phyloP scores from a whole-genome alignment of 2,329 filamentous ascomycete species.

The Venturia asperata region DNA sequence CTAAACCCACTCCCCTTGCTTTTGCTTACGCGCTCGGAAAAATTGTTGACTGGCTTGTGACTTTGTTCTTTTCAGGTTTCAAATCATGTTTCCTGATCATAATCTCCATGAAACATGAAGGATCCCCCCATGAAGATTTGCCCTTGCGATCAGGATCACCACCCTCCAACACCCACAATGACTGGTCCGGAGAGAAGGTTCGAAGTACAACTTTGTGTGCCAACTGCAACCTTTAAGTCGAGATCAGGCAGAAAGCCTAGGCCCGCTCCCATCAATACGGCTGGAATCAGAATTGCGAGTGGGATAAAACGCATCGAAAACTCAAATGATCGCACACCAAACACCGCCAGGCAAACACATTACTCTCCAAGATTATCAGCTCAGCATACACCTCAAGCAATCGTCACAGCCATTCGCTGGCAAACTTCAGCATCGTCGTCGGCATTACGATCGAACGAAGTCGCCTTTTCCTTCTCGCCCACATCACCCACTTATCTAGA shows the following conservation, averaged over 20 bases:
- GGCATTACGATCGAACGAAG: not conserved
- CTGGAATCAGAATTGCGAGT: not conserved
- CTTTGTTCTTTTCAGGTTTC: not conserved
- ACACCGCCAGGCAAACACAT: not conserved
- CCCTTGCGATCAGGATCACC: not conserved
- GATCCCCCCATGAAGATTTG: not conserved
- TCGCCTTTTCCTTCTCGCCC: conserved; percentile 5
- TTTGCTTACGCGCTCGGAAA: not conserved
- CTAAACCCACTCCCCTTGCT: not conserved
- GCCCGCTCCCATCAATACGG: not conserved
- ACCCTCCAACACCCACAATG: not conserved
- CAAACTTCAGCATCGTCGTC: not conserved
- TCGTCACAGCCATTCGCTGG: not conserved
- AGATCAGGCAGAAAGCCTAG: not conserved
- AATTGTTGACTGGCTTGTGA: too few relatives aligned
- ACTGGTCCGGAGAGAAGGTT: not conserved
- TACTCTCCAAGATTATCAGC: conserved; percentile 1
- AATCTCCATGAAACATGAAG: conserved; percentile 1
- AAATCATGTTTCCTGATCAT: not conserved
- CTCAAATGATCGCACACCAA: not conserved
- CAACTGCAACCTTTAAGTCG: too few relatives aligned
- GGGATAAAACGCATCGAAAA: not conserved
- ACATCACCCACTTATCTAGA: not conserved
- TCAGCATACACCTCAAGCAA: not conserved
- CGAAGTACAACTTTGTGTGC: not conserved